Evolutionary conservation across 306 rosid species (phyloP), one percentile per base, ranked within the genome.

Genomic region (Trichosanthes cucumerina): DNA sequence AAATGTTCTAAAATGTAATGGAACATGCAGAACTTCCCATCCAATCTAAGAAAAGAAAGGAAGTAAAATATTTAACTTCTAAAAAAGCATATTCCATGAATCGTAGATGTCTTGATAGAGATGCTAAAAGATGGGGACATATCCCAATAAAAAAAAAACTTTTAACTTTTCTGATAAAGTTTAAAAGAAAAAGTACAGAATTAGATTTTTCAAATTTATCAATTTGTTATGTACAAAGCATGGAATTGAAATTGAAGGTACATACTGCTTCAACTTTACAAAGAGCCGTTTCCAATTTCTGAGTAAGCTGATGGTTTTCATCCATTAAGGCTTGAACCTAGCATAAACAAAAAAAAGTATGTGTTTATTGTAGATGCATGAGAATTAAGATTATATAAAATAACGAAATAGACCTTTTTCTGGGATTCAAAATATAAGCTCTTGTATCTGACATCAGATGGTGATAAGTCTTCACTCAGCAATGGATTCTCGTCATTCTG

Each of bases 231-330:
- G 28, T 50, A 41, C 78, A 34, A 59, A 72, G 34, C 46, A 19
- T 9, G 60, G 47, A 57, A 77, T 68, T 47, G 33, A 36, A 24
- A 4, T n/a, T n/a, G n/a, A n/a, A 9, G 46, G 60, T 46, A 33
- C 91, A 76, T 91, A 93, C 98, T 83, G 84, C 86, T 89, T 90
- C 93, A 78, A 86, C 41, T 87, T 89, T 91, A 39, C 84, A 84
- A 43, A 82, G 82, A 75, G 91, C 91, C 75, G 49, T 79, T 83
- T 85, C 88, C 65, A 90, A 76, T 83, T 91, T 86, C 69, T 36
- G 79, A 41, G 80, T 26, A 68, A 91, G 92, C 84, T 74, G 77
- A 9, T 3, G 73, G 76, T 87, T 90, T 79, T 88, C 92, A 13
- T 79, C 79, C 50, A 78, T 79, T 65, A 90, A 76, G 74, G 79